Evolutionary conservation across 2,329 filamentous ascomycete genomes (phyloP), one percentile per base, ranked within the genome.

Genomic region (Fusarium clavum): DNA sequence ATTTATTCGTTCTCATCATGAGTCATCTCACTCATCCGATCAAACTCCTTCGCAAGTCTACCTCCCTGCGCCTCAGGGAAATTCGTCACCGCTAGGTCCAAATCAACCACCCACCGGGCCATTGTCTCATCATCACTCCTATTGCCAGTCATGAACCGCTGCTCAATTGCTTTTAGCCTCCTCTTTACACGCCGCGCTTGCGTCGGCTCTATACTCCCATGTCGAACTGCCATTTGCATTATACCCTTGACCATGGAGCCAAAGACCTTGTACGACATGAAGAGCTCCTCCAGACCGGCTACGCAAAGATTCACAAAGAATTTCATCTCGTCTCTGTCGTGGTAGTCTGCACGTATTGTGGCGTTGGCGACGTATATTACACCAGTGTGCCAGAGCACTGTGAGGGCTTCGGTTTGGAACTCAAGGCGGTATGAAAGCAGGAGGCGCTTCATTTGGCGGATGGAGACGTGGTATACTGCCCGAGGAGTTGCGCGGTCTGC

Each of bases 301-400:
- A 58, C 27, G 1, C 47, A 58, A 1, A 58, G 8, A 1, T 54
- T 41, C 5, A 58, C 10, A 6, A 54, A 58, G 3, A 58, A 54
- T 2, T 34, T 38, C 20, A 43, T 58, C 22, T 58, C 47, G 2
- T 58, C 38, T 38, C n/a, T 41, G 5, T 52, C 20, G n/a, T 52
- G 38, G 4, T 58, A 24, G 22, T 48, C 32, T 5, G 22, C 14
- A 1, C 43, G 30, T 5, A 51, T 30, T 4, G 51, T 22, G 8
- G 48, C 56, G 6, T 54, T 58, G 16, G 24, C 56, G 8, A 58
- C 48, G 10, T 58, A 58, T 27, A 58, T 45, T 8, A 58, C 20
- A 3, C 48, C 41, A 0, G 29, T 58, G 7, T 54, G 48, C 40
- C 56, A 58, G 1, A 58, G n/a, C 0, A 58, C 27, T 2, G 56